Percentiles rank a stretch among this genome's conserved stretches.
Conservation (phyloP, 805 yeast species). For the Nematodospora valgi region DNA sequence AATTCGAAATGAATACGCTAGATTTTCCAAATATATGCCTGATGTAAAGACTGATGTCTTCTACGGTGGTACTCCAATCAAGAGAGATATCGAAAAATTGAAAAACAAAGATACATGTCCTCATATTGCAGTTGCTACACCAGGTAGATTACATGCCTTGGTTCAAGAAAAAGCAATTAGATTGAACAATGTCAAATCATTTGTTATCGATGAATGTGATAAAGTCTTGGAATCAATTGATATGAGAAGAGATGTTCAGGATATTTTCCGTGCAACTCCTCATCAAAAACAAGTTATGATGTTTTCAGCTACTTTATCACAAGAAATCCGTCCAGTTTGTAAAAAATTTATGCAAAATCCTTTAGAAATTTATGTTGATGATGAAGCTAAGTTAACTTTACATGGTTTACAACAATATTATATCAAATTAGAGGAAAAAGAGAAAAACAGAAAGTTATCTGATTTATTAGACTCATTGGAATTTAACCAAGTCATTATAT, state of each 20-base stretch:
- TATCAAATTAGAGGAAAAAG: slow-evolving; percentile 82
- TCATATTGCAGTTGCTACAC: slow-evolving; percentile 95
- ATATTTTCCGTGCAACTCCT: slow-evolving; percentile 95
- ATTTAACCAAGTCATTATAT: slow-evolving; percentile 96
- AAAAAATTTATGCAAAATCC: slow-evolving; percentile 98
- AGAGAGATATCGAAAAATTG: slow-evolving; percentile 80
- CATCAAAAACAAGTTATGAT: slow-evolving; percentile 99
- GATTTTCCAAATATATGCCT: slow-evolving; percentile 98
- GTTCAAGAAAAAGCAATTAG: slow-evolving; percentile 89
- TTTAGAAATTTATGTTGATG: slow-evolving; percentile 94
- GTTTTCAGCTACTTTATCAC: slow-evolving; percentile 95
- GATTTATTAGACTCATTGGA: slow-evolving; percentile 91
- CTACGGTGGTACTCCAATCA: slow-evolving; percentile 91
- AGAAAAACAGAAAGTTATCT: slow-evolving; percentile 89
- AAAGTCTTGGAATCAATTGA: slow-evolving; percentile 87
- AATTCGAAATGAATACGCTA: slow-evolving; percentile 93
- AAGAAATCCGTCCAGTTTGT: slow-evolving; percentile 93
- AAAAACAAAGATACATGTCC: slow-evolving; percentile 93
- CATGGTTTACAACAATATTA: slow-evolving; percentile 98
- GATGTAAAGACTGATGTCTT: slow-evolving; percentile 95
- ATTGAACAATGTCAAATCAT: slow-evolving; percentile 84
- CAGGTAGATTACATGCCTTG: slow-evolving; percentile 94
- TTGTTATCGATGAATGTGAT: slow-evolving; percentile 98
- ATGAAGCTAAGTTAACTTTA: slow-evolving; percentile 93
- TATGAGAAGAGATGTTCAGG: slow-evolving; percentile 99